phyloP scores from a whole-genome alignment of 495 filamentous ascomycete genomes.

The Tuber melanosporum region DNA sequence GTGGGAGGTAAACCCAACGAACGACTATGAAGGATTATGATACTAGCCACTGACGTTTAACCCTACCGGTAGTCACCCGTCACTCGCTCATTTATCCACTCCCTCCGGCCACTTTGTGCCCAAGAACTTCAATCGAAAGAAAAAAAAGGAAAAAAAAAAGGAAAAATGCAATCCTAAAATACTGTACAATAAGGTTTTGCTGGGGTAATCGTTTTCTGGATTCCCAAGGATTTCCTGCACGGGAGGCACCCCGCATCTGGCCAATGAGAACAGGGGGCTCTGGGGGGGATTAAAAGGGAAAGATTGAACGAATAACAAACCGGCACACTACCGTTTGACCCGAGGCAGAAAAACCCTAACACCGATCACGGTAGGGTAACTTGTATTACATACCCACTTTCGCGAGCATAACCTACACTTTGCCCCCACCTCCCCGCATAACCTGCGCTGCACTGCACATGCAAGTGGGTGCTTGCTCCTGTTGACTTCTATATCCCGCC shows the following conservation, averaged over 20 bases:
- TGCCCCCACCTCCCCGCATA: neutral
- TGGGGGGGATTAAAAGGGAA: neutral
- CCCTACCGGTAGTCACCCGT: neutral
- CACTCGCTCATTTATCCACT: neutral
- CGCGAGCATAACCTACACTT: neutral
- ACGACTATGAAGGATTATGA: neutral
- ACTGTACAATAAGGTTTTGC: neutral
- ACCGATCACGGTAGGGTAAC: neutral
- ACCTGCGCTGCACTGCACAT: neutral
- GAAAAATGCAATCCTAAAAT: neutral
- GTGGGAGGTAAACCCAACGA: neutral
- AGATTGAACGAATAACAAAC: neutral
- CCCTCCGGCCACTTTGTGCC: neutral
- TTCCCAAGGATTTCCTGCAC: neutral
- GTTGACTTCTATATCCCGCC: neutral
- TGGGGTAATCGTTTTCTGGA: constrained; percentile 3
- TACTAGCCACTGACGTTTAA: neutral
- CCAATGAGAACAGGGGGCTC: neutral
- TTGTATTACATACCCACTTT: neutral
- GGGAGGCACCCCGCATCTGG: neutral
- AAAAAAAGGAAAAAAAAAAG: neutral
- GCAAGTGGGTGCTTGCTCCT: neutral
- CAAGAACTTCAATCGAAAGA: neutral
- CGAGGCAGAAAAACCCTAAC: neutral
- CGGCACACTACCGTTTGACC: neutral